Conservation (phyloP, 768 basidiomycete species). For the Lactarius hatsudake region DNA sequence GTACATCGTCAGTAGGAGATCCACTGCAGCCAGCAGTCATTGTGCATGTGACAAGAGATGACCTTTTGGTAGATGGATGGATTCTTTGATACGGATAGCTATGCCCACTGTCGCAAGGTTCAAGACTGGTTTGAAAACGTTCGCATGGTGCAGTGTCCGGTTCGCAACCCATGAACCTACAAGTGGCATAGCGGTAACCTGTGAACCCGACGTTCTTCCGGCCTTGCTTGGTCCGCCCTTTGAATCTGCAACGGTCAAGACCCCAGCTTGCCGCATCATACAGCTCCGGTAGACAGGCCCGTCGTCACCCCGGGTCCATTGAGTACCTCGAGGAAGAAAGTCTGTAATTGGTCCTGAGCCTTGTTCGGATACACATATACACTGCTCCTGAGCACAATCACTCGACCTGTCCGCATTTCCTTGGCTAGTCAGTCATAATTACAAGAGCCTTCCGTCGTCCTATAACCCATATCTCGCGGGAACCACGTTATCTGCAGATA, state of each 20-base stretch:
- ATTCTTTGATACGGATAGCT: slow-evolving; percentile 63
- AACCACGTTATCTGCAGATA: not conserved
- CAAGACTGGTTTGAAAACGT: slow-evolving; percentile 28
- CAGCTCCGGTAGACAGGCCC: slow-evolving; percentile 61
- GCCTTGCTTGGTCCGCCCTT: slow-evolving; percentile 43
- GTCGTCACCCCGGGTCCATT: slow-evolving; percentile 60
- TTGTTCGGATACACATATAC: not conserved
- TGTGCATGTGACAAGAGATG: not conserved
- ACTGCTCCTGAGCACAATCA: not conserved
- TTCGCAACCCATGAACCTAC: slow-evolving; percentile 12
- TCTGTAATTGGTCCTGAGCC: slow-evolving; percentile 51
- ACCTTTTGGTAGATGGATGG: slow-evolving; percentile 67
- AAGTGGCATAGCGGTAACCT: slow-evolving; percentile 48
- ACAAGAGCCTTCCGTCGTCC: not conserved
- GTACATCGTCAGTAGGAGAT: not conserved
- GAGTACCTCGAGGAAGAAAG: slow-evolving; percentile 48
- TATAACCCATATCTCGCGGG: not conserved
- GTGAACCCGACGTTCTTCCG: slow-evolving; percentile 39
- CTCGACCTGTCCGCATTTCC: not conserved
- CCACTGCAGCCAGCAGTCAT: not conserved
- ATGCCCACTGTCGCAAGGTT: slow-evolving; percentile 55
- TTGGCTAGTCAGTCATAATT: not conserved
- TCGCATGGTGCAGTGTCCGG: not conserved
- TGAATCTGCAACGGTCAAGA: slow-evolving; percentile 39
- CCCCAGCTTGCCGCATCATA: slow-evolving; percentile 56